These are phyloP conservation scores for Ogataea methanolica DNA, from an alignment of 805 yeast species.

Conservation along the genomic window DNA sequence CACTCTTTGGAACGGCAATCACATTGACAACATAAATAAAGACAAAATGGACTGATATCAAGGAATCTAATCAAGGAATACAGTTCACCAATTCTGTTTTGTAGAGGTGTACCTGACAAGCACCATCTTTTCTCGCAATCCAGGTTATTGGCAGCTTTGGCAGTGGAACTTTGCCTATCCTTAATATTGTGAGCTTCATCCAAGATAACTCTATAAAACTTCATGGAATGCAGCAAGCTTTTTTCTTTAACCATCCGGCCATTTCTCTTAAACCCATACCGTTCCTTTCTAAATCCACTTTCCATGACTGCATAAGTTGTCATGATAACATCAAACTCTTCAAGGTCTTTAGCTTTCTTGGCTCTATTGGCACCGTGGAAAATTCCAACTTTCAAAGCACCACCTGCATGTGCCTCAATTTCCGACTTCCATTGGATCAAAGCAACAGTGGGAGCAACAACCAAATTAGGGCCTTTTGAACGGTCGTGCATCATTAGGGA, in stretches of 20 bases:
- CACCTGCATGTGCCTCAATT: slow-evolving; percentile 78
- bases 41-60: slow-evolving; percentile 78
- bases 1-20: slow-evolving; percentile 79
- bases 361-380: slow-evolving; percentile 87
- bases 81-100: slow-evolving; percentile 93
- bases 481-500: slow-evolving; percentile 74
- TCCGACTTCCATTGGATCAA: slow-evolving; percentile 97
- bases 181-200: slow-evolving; percentile 99
- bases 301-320: slow-evolving; percentile 94
- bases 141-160: slow-evolving; percentile 81
- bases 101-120: slow-evolving; percentile 93
- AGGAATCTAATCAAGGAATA: slow-evolving; percentile 86
- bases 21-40: slow-evolving; percentile 91
- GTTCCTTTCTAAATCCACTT: slow-evolving; percentile 77
- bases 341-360: slow-evolving; percentile 48
- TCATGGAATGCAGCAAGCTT: slow-evolving; percentile 67
- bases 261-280: slow-evolving; percentile 76
- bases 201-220: slow-evolving; percentile 79
- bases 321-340: slow-evolving; percentile 69
- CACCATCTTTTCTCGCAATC: slow-evolving; percentile 81
- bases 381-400: slow-evolving; percentile 59
- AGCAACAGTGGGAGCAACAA: slow-evolving; percentile 98
- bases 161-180: slow-evolving; percentile 89
- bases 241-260: slow-evolving; percentile 66
- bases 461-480: slow-evolving; percentile 69